These are phyloP conservation scores for Basidiobolus heterosporus DNA, from an alignment of 371 early-diverging fungal genomes.

Conservation along the genomic window DNA sequence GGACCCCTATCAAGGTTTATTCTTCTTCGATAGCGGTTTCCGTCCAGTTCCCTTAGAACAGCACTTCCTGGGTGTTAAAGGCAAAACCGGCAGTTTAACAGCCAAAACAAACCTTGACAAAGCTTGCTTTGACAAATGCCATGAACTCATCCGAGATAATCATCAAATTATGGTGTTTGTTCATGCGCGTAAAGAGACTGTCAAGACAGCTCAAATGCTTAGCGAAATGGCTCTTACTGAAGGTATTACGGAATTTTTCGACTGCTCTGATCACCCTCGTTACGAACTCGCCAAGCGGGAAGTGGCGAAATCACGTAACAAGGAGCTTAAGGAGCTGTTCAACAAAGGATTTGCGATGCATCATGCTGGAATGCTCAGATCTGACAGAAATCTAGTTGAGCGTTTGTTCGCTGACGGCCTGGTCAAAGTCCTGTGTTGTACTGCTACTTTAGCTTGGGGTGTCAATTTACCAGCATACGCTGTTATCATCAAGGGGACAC, in stretches of 20 bases:
- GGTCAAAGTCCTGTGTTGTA: slow-evolving; percentile 88
- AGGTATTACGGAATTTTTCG: slow-evolving; percentile 19
- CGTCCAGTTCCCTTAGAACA: slow-evolving; percentile 92
- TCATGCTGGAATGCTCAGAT: slow-evolving; percentile 93
- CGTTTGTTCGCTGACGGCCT: slow-evolving; percentile 78
- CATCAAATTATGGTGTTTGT: slow-evolving; percentile 99
- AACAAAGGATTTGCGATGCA: slow-evolving; percentile 85
- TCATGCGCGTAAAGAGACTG: slow-evolving; percentile 91
- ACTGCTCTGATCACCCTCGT: slow-evolving; percentile 14
- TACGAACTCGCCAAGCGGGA: slow-evolving; percentile 16
- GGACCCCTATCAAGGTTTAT: slow-evolving; percentile 79
- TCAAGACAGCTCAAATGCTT: slow-evolving; percentile 74
- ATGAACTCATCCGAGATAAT: slow-evolving; percentile 50
- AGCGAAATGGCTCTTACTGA: slow-evolving; percentile 52
- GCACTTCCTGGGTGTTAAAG: slow-evolving; percentile 85
- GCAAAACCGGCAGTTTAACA: slow-evolving; percentile 52
- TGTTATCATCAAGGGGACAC: slow-evolving; percentile 97
- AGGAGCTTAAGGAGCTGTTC: slow-evolving; percentile 75
- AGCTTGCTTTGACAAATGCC: slow-evolving; percentile 65
- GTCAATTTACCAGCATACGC: slow-evolving; percentile 98
- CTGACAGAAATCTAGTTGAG: slow-evolving; percentile 82
- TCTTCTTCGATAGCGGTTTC: slow-evolving; percentile 89
- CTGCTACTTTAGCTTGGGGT: slow-evolving; percentile 99
- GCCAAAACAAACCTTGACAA: slow-evolving; percentile 56
- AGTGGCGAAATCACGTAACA: slow-evolving; percentile 50